Evolutionary conservation across 2,329 filamentous ascomycete species (phyloP).

Genomic region (Aureobasidium sp.): DNA sequence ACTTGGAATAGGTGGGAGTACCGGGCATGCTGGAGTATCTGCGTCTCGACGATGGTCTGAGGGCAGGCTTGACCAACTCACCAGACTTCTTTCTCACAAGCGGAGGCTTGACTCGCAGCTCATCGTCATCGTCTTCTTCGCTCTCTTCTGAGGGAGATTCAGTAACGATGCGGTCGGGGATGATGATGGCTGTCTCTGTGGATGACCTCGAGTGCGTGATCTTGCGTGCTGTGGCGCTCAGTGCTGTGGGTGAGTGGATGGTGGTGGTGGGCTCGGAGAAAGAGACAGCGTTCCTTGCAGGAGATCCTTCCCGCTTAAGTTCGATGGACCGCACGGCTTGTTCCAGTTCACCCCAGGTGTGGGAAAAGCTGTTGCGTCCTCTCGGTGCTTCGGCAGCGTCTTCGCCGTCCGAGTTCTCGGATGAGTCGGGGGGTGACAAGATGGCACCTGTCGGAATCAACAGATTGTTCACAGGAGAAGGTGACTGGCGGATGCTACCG

Average conservation of each 20-base stretch:
- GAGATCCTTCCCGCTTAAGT: slow-evolving; percentile 55
- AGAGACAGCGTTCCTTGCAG: slow-evolving; percentile 32
- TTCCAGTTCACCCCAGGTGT: slow-evolving; percentile 60
- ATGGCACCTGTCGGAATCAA: slow-evolving; percentile 76
- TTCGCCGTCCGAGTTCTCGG: slow-evolving; percentile 74
- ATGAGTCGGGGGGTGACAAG: slow-evolving; percentile 85
- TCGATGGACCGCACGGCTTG: slow-evolving; percentile 77
- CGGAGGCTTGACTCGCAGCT: slow-evolving; percentile 56
- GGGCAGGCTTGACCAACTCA: slow-evolving; percentile 86
- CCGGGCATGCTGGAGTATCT: slow-evolving; percentile 95
- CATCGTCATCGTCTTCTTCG: slow-evolving; percentile 48
- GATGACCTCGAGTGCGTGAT: slow-evolving; percentile 55
- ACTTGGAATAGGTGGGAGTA: slow-evolving; percentile 91
- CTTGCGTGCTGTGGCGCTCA: slow-evolving; percentile 52
- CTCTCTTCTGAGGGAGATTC: slow-evolving; percentile 41
- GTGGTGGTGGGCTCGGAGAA: slow-evolving; percentile 31
- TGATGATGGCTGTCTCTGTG: slow-evolving; percentile 49
- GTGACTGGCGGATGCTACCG: slow-evolving; percentile 70
- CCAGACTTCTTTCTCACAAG: slow-evolving; percentile 98
- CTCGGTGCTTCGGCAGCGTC: slow-evolving; percentile 44
- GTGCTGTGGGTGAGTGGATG: slow-evolving; percentile 32
- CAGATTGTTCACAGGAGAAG: slow-evolving; percentile 69
- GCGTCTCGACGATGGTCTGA: slow-evolving; percentile 70
- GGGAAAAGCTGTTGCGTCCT: slow-evolving; percentile 34
- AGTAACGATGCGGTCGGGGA: slow-evolving; percentile 38